Evolutionary conservation across 176 grass and related monocot species (phyloP), one percentile per base, ranked within the genome.

Genomic region (Guadua angustifolia): DNA sequence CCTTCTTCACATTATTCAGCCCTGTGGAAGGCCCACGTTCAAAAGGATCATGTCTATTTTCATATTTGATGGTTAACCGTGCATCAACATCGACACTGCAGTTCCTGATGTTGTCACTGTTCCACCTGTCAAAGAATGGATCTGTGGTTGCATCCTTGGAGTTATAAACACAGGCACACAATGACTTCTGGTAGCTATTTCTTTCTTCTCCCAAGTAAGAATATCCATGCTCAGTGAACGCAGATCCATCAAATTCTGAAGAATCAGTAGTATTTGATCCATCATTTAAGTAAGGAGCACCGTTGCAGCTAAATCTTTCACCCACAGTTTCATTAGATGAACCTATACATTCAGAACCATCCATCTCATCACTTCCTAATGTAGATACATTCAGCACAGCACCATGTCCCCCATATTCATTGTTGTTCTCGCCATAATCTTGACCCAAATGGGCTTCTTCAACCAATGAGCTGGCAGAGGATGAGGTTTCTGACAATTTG

Each of bases 401-500:
- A 66, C 25, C 44, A 47, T 82, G 35, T 38, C 73, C 26, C 24
- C 57, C 67, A 79, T 39, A 57, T 6, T 62, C 79, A 35, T 66
- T 71, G 24, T 46, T 58, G 9, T 67, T 60, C 69, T 50, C 40
- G 10, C 39, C 49, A 89, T 70, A 66, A 64, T 78, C 15, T 86
- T 86, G 43, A 13, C 72, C 73, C 66, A 78, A 9, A 83, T 82
- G 32, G 10, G 64, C 52, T 39, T 83, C 52, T 83, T 75, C 81
- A 52, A 75, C 70, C 51, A 76, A 50, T 2, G 9, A 76, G 77
- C 82, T 69, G 67, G 62, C 19, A 77, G 78, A 86, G 25, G 57
- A 66, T 78, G 83, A 72, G 24, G 63, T 45, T 15, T 76, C 71
- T 71, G 88, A 85, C 63, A 89, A 75, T 68, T 71, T 85, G 18